Conservation (phyloP, 2,329 filamentous ascomycete genomes). For the Elsinoe batatas region DNA sequence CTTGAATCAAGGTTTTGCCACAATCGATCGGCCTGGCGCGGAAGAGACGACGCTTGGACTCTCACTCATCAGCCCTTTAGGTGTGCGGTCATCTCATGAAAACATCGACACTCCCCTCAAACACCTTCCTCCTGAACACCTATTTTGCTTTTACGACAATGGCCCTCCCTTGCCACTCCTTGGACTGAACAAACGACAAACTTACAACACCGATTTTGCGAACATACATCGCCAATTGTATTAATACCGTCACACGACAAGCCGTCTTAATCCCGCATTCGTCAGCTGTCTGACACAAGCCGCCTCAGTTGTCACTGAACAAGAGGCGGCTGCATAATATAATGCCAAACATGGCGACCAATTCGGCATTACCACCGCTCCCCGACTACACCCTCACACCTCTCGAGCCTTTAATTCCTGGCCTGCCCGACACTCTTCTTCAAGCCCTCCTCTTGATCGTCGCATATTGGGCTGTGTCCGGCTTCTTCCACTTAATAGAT, state of each 20-base stretch:
- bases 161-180: conserved; percentile 12
- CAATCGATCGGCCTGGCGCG: conserved; percentile 2
- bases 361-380: conserved; percentile 63
- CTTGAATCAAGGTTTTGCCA: conserved; percentile 3
- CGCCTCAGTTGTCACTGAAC: background rate
- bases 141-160: background rate
- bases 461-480: conserved; percentile 80
- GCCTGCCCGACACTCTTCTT: conserved; percentile 72
- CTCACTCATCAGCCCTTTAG: background rate
- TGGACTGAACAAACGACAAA: background rate
- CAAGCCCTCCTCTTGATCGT: conserved; percentile 66
- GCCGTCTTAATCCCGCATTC: background rate
- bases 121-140: conserved; percentile 6
- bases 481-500: conserved; percentile 83
- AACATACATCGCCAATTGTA: background rate
- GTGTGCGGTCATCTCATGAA: background rate
- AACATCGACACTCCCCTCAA: conserved; percentile 1
- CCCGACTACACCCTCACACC: conserved; percentile 67
- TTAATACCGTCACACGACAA: background rate
- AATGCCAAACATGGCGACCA: conserved; percentile 21
- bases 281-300: conserved; percentile 3
- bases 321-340: background rate
- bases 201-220: background rate
- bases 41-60: background rate
- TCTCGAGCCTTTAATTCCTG: conserved; percentile 61